Base-by-base conservation (phyloP, 75 land plant genomes). In the Sequoia sempervirens region DNA sequence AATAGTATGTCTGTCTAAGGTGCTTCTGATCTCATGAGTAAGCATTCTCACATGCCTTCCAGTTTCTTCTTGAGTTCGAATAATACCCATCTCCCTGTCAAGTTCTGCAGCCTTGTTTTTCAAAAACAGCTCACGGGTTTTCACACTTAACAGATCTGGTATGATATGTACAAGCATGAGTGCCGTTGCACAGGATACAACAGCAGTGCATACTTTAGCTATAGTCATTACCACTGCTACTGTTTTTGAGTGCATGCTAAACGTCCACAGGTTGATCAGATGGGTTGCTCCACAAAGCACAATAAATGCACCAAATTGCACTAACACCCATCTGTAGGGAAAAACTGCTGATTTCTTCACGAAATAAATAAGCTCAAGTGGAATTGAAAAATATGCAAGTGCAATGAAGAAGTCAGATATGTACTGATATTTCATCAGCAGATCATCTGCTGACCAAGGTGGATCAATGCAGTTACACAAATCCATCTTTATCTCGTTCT, bases 271-370 rank as follows among this genome's bases (percentile, higher is more conserved):
- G 82, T 86, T 94, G 81, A 94, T 94, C 34, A 94, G 80, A 83
- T 94, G 96, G 30, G 96, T 93, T n/a, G 94, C 93, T 28, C 96
- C 96, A 85, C 96, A 94, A 75, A 94, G 93, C 84, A 94, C 89
- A 80, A 94, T 94, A 84, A 94, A 94, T 66, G 96, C 94, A 47
- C 96, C 96, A 86, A 94, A 94, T 81, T 92, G 96, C 84, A 94
- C 92, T 30, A 94, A 85, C 26, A 94, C 96, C 96, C 96, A 94
- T 90, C 94, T 82, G 36, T 93, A 94, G 30, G 96, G 96, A 83
- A 94, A 94, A 79, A 94, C 86, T 38, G 96, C 88, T 34, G 96
- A 93, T 73, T 91, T 94, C 75, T 94, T 92, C 47, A 94, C 96
- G 75, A 94, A 94, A 79, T 94, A 94, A 45, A 94, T 88, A 50